Percentiles rank a stretch among this genome's conserved stretches.
Conservation (phyloP, 179 eudicot genomes). For the Spergularia azorica region DNA sequence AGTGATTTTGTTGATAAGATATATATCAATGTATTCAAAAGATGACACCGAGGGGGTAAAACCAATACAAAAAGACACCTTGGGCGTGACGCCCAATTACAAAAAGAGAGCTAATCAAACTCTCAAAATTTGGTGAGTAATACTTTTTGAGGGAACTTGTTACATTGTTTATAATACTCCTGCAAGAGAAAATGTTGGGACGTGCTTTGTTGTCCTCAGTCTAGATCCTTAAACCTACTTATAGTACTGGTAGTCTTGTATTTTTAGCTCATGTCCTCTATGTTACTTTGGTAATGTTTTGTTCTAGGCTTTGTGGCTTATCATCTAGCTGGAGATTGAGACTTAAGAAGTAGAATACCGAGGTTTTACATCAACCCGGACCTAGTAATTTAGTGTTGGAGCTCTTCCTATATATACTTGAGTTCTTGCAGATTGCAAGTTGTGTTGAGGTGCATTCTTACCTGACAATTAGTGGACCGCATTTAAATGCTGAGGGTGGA, state of each 20-base stretch:
- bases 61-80: too few relatives aligned
- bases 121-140: too few relatives aligned
- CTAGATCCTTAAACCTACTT: neutral
- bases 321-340: neutral
- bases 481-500: neutral
- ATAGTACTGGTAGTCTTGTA: neutral
- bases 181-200: conserved; percentile 3
- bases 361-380: neutral
- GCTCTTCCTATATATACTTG: conserved; percentile 10
- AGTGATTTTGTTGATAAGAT: neutral
- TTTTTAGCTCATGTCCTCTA: conserved; percentile 5
- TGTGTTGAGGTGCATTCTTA: conserved; percentile 2
- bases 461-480: neutral
- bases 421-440: neutral
- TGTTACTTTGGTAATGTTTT: neutral
- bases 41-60: too few relatives aligned
- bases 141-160: neutral
- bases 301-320: neutral
- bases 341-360: conserved; percentile 6
- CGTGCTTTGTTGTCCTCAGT: neutral
- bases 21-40: too few relatives aligned
- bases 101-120: too few relatives aligned
- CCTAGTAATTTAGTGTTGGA: neutral
- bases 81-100: too few relatives aligned
- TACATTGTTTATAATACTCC: neutral